phyloP scores from a whole-genome alignment of 2,329 filamentous ascomycete genomes.

The Westerdykella sp. region DNA sequence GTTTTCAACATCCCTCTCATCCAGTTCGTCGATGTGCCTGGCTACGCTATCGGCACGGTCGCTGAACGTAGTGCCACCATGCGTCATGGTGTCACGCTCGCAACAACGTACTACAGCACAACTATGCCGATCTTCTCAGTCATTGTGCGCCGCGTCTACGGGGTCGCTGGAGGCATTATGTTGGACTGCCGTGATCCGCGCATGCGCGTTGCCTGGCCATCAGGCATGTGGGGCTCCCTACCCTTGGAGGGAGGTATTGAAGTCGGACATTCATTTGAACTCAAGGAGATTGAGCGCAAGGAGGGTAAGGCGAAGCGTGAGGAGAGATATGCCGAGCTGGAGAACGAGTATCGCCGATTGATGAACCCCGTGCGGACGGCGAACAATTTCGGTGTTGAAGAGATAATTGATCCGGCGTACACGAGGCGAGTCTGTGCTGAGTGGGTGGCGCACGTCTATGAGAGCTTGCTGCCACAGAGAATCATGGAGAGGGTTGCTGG shows the following conservation, averaged over 20 bases:
- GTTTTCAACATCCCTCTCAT: slow-evolving; percentile 59
- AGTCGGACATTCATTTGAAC: slow-evolving; percentile 55
- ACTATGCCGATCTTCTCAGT: slow-evolving; percentile 59
- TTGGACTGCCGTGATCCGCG: slow-evolving; percentile 56
- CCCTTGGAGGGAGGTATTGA: slow-evolving; percentile 61
- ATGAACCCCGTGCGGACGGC: slow-evolving; percentile 62
- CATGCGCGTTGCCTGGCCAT: slow-evolving; percentile 59
- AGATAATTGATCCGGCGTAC: slow-evolving; percentile 58
- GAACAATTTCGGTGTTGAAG: slow-evolving; percentile 58
- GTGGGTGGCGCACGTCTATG: slow-evolving; percentile 54
- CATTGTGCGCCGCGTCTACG: slow-evolving; percentile 56
- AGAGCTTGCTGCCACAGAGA: slow-evolving; percentile 46
- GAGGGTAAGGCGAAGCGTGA: slow-evolving; percentile 44
- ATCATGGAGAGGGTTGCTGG: slow-evolving; percentile 40
- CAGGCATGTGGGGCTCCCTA: slow-evolving; percentile 56
- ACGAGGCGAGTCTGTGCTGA: slow-evolving; percentile 51
- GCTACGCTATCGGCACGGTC: slow-evolving; percentile 58
- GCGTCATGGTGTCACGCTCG: slow-evolving; percentile 57
- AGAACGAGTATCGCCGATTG: slow-evolving; percentile 54
- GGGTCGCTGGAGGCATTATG: slow-evolving; percentile 61
- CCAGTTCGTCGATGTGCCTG: slow-evolving; percentile 57
- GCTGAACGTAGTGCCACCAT: slow-evolving; percentile 59
- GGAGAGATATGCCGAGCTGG: slow-evolving; percentile 50
- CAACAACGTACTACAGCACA: slow-evolving; percentile 56
- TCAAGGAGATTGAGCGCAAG: slow-evolving; percentile 50